Base-by-base conservation (phyloP, 179 eudicot genomes). In the Spergularia azorica region DNA sequence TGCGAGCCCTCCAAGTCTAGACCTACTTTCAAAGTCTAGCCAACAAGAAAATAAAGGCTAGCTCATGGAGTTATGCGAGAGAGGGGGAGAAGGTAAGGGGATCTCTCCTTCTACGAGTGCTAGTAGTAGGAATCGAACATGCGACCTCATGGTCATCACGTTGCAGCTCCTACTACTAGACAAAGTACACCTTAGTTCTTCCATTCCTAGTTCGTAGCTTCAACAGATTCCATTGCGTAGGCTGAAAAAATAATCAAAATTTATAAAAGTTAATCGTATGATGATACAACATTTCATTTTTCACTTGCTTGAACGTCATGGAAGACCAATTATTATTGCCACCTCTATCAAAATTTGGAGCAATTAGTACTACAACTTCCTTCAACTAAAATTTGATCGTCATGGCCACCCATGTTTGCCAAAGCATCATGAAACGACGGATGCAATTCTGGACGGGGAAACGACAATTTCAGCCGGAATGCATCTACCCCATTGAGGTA, bases 401-500 rank as follows among this genome's bases (percentile, higher is more conserved):
- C 81, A 69, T 79, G 73, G 32, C 67, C 82, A 67, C 81, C 83
- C 54, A 15, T 79, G 71, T 80, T 55, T 14, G 76, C 79, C 63
- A 72, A 52, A 67, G 82, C 72, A 16, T 38, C 56, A 26, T 87
- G 83, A 36, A 84, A 79, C 16, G 87, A 79, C 32, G 85, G 79
- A 48, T 83, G 76, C 36, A 77, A 59, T 71, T 87, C 88, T 26
- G 82, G 86, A 56, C 79, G 93, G 10, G 98, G 96, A 79, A 95
- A 88, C 61, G 91, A 80, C 73, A 95, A 86, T 82, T 95, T 95
- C 60, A 95, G 81, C 54, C 98, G 83, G 76, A 93, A 95, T 59
- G 98, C 98, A 85, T 95, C 98, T n/a, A 91, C 97, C 41, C 97
- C 97, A 75, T 95, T 93, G 86, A 95, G 87, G 83, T 95, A 95